Evolutionary conservation across 108 stramenopile genomes (phyloP).

Genomic region (Parietichytrium sp.): DNA sequence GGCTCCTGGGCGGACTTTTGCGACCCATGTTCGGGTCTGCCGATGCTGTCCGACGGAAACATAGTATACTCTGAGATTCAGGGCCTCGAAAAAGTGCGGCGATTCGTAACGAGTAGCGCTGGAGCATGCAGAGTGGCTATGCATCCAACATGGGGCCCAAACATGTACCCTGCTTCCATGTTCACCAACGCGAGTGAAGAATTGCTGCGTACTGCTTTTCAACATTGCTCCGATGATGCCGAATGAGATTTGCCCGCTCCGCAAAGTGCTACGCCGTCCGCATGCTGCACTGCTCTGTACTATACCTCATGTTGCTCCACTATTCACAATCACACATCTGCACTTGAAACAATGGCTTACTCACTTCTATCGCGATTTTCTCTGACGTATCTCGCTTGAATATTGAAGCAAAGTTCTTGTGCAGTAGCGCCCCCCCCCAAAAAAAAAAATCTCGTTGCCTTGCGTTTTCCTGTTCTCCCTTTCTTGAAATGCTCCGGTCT

Average conservation of each 20-base stretch:
- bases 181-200: neutral
- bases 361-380: neutral
- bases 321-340: neutral
- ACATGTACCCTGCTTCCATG: slow-evolving; percentile 37
- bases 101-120: neutral
- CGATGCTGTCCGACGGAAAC: slow-evolving; percentile 21
- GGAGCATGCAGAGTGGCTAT: neutral
- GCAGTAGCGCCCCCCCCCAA: too few species aligned
- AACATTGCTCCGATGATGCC: neutral
- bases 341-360: neutral
- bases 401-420: too few species aligned
- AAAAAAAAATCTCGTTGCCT: too few species aligned
- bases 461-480: too few species aligned
- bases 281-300: neutral
- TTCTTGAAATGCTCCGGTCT: too few species aligned
- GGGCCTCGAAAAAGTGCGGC: neutral
- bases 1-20: slow-evolving; percentile 1
- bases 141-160: neutral
- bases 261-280: too few species aligned
- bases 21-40: slow-evolving; percentile 22
- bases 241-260: neutral
- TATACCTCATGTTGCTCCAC: neutral
- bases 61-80: slow-evolving; percentile 27
- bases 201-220: neutral
- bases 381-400: too few species aligned